Base-by-base conservation (phyloP, 805 yeast species). In the Barnettozyma wickerhamii region DNA sequence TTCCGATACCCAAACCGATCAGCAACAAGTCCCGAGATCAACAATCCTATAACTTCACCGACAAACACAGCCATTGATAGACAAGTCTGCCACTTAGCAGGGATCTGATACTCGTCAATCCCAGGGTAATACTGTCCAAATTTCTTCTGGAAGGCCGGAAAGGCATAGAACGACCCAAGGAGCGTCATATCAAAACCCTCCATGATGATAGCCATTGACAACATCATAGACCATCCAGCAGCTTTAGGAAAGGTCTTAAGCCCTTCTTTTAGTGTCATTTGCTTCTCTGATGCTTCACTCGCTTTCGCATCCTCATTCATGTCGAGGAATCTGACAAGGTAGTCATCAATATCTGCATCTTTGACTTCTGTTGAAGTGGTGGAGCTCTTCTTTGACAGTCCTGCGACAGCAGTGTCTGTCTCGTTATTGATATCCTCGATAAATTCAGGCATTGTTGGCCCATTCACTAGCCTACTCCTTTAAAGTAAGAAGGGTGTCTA, bases 71-170 rank as follows among this genome's bases (percentile, higher is more conserved):
- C 50, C 68, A 64, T 64, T n/a, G 65, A 47, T 21, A 69, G 50
- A 5, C 65, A 62, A 17, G 67, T 59, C 36, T 68, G 65, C 66
- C 71, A 68, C 28, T 59, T 50, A 13, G 71, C 63, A 15, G 69
- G 66, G n/a, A 61, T 52, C 32, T 59, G 53, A 40, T 56, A 51
- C 47, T 46, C 29, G 42, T 30, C 41, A 37, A 43, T 4, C 15
- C 41, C 48, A 10, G 41, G 38, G 24, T 44, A 51, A 26, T 43
- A 51, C 21, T 32, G 17, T 12, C 72, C 73, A 45, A 59, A 68
- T 46, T 60, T 58, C 38, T 50, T 47, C 36, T 53, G 51, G 43
- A 68, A 68, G 26, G 62, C 59, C 5, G 66, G 66, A 47, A 64
- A 64, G 10, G 62, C 68, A 51, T 58, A 65, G 49, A 68, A 62